Base-by-base conservation (phyloP, 164 flowering plant genomes). In the Santalum album region DNA sequence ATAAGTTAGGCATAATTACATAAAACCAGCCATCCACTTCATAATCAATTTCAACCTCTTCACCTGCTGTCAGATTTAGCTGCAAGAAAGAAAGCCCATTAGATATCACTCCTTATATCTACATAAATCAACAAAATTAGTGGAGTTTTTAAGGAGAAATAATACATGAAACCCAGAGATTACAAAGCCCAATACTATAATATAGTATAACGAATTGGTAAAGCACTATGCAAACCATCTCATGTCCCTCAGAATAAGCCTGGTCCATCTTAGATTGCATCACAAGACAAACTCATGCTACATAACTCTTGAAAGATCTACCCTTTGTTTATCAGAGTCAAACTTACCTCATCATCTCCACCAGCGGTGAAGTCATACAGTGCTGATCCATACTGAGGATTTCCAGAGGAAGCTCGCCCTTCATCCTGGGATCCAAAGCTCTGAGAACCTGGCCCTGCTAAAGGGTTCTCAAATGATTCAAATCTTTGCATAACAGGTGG, bases 21-120 rank as follows among this genome's bases (percentile, higher is more conserved):
- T 87, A 84, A 66, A 77, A 94, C 99, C 99, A 94, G 59, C 97
- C 99, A 68, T 94, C 99, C 34, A 94, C 96, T 73, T 94, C 99
- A 54, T 94, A 77, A 42, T 89, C 96, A 32, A 94, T 94, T 63
- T 87, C 96, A 26, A 90, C 80, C 42, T 85, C 96, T 66, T 94
- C 99, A 48, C 96, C 99, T 0, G 97, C 87, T 15, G 92, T 94
- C 59, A 94, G 71, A 73, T 76, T 90, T 49, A 94, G 71, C 99
- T 94, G 96, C 78, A 76, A 60, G n/a, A 58, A 48, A 51, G 52
- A 23, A 62, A 54, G 26, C n/a, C 2, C 20, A 60, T 19, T 20
- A 40, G 11, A 49, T 26, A 43, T 57, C 44, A 43, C 24, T 21
- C 42, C 12, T 46, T 15, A n/a, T 22, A 40, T 9, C 15, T 22